Base-by-base conservation (phyloP, 1,139 yeast genomes). In the Yamadazyma kanchanaburiensis region DNA sequence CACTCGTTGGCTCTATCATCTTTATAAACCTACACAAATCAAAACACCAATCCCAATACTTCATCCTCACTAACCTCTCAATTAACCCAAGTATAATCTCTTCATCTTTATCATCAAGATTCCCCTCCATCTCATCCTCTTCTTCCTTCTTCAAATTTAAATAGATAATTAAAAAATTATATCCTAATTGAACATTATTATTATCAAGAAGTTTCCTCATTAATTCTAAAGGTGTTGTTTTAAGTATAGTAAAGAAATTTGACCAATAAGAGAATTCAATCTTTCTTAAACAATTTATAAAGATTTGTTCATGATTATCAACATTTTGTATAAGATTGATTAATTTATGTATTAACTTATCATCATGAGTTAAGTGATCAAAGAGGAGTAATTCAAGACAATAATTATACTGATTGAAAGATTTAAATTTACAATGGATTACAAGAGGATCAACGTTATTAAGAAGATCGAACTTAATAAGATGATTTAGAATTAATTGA, bases 11-110 rank as follows among this genome's bases (percentile, higher is more conserved):
- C 31, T 67, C 70, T 24, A 68, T 48, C 12, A 68, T 40, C 40
- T 67, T 67, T 24, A 67, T 55, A 37, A 65, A 68, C 18, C 74
- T 54, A 42, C 74, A 67, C 22, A 68, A 51, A 37, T 68, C 74
- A 43, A 62, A 64, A 34, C 71, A 64, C 61, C 68, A 63, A 30
- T 66, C 71, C 71, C 71, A 68, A 34, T 54, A 55, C 21, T 51
- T 43, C 6, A 58, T 49, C 9, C 41, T 40, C 22, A 51, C 60
- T 12, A 68, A 47, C 59, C 64, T 53, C 22, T 45, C 48, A 22
- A 67, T 56, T 6, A 68, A 64, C 27, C 55, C 46, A 13, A 61
- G 33, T 8, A 68, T 64, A 24, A 66, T 56, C 8, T 40, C 39
- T 24, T 55, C 53, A 34, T 68, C 74, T 10, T 50, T 45, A 3